phyloP scores from a whole-genome alignment of 2,329 filamentous ascomycete species.

The Epichloe brachyelytri region DNA sequence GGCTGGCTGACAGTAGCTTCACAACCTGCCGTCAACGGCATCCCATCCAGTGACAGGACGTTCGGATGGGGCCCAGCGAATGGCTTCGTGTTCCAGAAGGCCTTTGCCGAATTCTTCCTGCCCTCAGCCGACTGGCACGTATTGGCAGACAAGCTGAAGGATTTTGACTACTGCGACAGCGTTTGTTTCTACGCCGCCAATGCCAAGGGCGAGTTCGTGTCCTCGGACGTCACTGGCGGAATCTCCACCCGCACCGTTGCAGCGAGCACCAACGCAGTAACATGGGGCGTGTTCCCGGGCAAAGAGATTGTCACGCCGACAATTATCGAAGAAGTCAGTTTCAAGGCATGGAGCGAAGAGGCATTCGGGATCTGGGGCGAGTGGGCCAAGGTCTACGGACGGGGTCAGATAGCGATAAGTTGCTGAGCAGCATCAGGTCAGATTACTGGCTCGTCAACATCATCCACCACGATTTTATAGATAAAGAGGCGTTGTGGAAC shows the following conservation, averaged over 20 bases:
- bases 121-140: constrained; percentile 57
- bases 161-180: constrained; percentile 45
- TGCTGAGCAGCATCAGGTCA: constrained; percentile 53
- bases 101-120: constrained; percentile 94
- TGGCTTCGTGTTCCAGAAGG: constrained; percentile 96
- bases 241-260: constrained; percentile 20
- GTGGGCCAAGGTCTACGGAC: constrained; percentile 82
- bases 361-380: constrained; percentile 92
- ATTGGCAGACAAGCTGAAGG: constrained; percentile 50
- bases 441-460: constrained; percentile 86
- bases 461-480: constrained; percentile 68
- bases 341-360: constrained; percentile 88
- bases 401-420: constrained; percentile 54
- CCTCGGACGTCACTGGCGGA: constrained; percentile 42
- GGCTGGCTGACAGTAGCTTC: constrained; percentile 97
- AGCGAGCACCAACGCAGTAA: constrained; percentile 76
- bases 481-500: constrained; percentile 60
- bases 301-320: constrained; percentile 96
- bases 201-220: constrained; percentile 61
- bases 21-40: constrained; percentile 84
- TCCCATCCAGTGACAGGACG: constrained; percentile 59
- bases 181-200: constrained; percentile 87
- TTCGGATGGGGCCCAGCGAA: constrained; percentile 91
- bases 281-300: constrained; percentile 88
- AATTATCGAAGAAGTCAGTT: constrained; percentile 91